Base-by-base conservation (phyloP, 257 asterid species). In the Nicotiana benthamiana region DNA sequence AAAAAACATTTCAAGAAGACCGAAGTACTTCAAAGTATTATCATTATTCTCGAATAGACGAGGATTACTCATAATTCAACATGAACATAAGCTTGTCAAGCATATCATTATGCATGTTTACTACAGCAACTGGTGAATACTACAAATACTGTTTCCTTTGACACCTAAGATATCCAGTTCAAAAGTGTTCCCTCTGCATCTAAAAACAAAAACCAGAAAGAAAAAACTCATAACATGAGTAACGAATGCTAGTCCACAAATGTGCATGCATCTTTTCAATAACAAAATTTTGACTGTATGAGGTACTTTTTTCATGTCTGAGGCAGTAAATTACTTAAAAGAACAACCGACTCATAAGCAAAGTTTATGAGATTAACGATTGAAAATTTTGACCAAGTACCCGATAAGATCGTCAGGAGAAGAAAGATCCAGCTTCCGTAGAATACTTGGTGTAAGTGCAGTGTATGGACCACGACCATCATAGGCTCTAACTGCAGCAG, bases 391-490 rank as follows among this genome's bases (percentile, higher is more conserved):
- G 79, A 83, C 52, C 63, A 81, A 83, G 74, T 90, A 92, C 97
- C 95, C 97, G 60, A 93, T 92, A 74, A 93, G 95, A 85, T 93
- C 95, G 79, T 93, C 97, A 24, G 98, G 94, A 15, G 96, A 92
- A 77, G 94, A 91, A 80, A 92, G 94, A 32, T 86, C 64, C 43
- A 93, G 90, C 67, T 82, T 79, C 59, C 84, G 83, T 20, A 93
- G 85, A 77, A 92, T 92, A 32, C 83, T 83, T 60, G 75, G 52
- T 4, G 91, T 88, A 54, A 93, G 92, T 18, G 85, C 80, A 75
- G 98, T 93, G 74, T 40, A 77, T 10, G 93, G 93, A 83, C 98
- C 98, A 63, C 98, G 94, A 10, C 98, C 97, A 75, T 93, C 98
- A 68, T 92, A 87, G 82, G 93, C 98, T 88, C 96, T 88, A 68